Percentiles rank a stretch among this genome's conserved stretches.
Evolutionary conservation across 805 yeast genomes (phyloP).

Genomic region (Wickerhamiella kazuoi): DNA sequence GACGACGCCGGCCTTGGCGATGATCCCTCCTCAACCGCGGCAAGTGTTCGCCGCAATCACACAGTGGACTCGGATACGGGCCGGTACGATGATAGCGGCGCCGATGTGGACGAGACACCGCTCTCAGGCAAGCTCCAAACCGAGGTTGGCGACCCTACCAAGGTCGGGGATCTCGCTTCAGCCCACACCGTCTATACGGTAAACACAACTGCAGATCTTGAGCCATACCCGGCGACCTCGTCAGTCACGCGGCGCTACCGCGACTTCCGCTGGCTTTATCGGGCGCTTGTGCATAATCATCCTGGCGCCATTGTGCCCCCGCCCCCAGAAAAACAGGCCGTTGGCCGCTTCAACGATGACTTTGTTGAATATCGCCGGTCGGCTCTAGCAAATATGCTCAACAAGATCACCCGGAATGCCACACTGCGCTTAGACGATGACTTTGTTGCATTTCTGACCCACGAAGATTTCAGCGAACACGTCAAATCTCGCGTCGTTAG

Average conservation of each 20-base stretch:
- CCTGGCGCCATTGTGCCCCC: constrained; percentile 90
- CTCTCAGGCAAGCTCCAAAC: constrained; percentile 15
- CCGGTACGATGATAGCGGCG: neutral
- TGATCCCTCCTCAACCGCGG: neutral
- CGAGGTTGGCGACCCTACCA: neutral
- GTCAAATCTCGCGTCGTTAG: constrained; percentile 29
- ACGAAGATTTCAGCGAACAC: constrained; percentile 49
- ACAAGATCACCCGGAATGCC: constrained; percentile 42
- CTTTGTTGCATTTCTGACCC: constrained; percentile 57
- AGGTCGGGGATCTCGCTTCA: constrained; percentile 70
- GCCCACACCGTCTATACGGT: constrained; percentile 82
- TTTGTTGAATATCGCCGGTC: constrained; percentile 74
- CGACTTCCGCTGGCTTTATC: constrained; percentile 89
- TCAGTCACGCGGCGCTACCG: constrained; percentile 70
- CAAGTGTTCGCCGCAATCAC: neutral
- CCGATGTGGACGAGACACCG: neutral
- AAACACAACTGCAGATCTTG: constrained; percentile 37
- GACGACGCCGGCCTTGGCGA: neutral
- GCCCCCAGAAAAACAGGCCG: constrained; percentile 85
- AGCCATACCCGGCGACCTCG: constrained; percentile 20
- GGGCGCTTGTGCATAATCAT: constrained; percentile 67
- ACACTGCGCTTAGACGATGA: constrained; percentile 53
- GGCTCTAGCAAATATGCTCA: constrained; percentile 73
- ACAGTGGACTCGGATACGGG: neutral
- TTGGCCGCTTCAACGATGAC: constrained; percentile 80